Evolutionary conservation across 441 rosid genomes (phyloP), one percentile per base, ranked within the genome.

Genomic region (Pelargonium australe): DNA sequence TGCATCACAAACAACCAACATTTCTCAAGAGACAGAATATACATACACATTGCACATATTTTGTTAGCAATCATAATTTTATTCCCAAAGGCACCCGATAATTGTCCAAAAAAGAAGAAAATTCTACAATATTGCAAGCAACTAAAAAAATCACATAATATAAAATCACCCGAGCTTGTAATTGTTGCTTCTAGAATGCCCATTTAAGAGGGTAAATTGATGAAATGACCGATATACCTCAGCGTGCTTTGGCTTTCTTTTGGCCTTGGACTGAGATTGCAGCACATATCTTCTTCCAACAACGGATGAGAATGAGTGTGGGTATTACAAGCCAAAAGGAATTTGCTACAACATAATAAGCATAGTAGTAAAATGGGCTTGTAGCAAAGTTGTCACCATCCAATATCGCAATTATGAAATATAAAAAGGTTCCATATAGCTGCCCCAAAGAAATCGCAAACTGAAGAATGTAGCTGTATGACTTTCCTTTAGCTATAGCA

Each of bases 361-460:
- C 81, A 71, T 85, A 85, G 68, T 89, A 91, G 79, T 88, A 81
- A 61, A 71, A 81, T 0, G 82, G 68, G 80, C 80, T 88, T 9
- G 89, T 68, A 5, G 96, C 84, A 70, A 86, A 91, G 80, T 88
- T 82, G 75, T 91, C 94, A 25, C 97, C 97, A 23, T 94, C 96
- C 85, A 91, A 80, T 73, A 66, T 64, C 13, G 98, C 79, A 23
- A 95, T 88, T 66, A 91, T 70, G 85, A 85, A 94, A 76, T 91
- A 94, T 0, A 89, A 86, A 25, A 82, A 77, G 75, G 87, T 84
- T 73, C 99, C 97, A 44, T 94, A 94, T 23, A 94, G 93, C 82
- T 91, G 98, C 0, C 93, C 95, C 4, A 91, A 74, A 4, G 92
- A 86, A 65, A 94, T 80, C 7, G 87, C 87, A 67, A 91, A 85